Conservation (phyloP, 2,329 filamentous ascomycete species). For the Aspergillus awamori region DNA sequence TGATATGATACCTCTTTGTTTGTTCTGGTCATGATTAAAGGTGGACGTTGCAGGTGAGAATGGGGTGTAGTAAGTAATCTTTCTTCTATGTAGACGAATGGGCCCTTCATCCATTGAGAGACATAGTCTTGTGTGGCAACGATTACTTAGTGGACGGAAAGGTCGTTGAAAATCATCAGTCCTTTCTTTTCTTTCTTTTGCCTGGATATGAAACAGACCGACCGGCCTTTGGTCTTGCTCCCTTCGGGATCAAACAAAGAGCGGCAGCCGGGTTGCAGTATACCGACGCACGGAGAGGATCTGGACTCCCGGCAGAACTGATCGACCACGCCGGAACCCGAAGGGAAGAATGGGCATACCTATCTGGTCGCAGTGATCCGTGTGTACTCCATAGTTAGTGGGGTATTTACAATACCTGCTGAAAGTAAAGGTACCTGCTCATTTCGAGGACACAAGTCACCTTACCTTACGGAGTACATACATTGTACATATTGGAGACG, state of each 20-base stretch:
- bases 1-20: background rate
- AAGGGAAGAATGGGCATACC: background rate
- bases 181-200: background rate
- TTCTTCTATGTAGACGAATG: background rate
- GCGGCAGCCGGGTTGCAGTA: background rate
- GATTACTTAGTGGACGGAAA: background rate
- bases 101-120: background rate
- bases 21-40: background rate
- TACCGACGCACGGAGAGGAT: slow-evolving; percentile 2
- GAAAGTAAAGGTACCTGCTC: background rate
- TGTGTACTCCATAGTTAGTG: background rate
- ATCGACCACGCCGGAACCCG: background rate
- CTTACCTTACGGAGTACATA: background rate
- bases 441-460: background rate
- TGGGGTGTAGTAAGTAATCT: background rate
- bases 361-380: background rate
- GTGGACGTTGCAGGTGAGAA: too few relatives aligned
- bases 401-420: background rate
- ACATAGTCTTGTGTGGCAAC: background rate
- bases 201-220: background rate
- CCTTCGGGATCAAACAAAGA: background rate
- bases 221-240: too few relatives aligned
- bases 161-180: background rate
- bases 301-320: background rate
- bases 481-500: background rate